Evolutionary conservation across 768 basidiomycete genomes (phyloP).

Genomic region (Termitomyces sp.): DNA sequence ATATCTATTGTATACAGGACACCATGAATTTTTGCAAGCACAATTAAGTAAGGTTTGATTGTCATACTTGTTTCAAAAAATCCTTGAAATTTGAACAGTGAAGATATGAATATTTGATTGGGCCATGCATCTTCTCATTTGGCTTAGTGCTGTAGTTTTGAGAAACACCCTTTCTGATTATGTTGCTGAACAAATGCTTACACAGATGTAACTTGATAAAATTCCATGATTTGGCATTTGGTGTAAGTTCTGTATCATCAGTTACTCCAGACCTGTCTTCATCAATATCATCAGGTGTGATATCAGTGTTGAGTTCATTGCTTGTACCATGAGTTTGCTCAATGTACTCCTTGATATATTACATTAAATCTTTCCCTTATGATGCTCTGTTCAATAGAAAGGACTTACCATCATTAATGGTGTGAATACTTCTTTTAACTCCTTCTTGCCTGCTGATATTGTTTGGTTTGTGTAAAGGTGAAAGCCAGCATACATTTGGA

Average conservation of each 20-base stretch:
- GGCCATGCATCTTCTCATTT: neutral
- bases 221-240: neutral
- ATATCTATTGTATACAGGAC: too few relatives aligned
- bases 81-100: neutral
- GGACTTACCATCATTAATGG: neutral
- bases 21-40: too few relatives aligned
- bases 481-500: too few relatives aligned
- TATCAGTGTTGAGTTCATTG: neutral
- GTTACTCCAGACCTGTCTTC: neutral
- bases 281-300: neutral
- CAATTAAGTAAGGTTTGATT: neutral
- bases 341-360: neutral
- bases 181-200: neutral
- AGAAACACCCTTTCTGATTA: neutral
- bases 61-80: too few relatives aligned
- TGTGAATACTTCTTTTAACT: too few relatives aligned
- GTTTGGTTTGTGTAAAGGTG: too few relatives aligned
- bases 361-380: neutral
- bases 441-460: too few relatives aligned
- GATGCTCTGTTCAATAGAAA: too few relatives aligned
- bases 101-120: neutral
- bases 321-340: neutral
- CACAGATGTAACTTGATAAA: neutral
- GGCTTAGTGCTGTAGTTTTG: neutral
- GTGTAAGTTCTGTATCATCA: neutral